Conservation (phyloP, 352 stramenopile species). For the Detonula confervacea region DNA sequence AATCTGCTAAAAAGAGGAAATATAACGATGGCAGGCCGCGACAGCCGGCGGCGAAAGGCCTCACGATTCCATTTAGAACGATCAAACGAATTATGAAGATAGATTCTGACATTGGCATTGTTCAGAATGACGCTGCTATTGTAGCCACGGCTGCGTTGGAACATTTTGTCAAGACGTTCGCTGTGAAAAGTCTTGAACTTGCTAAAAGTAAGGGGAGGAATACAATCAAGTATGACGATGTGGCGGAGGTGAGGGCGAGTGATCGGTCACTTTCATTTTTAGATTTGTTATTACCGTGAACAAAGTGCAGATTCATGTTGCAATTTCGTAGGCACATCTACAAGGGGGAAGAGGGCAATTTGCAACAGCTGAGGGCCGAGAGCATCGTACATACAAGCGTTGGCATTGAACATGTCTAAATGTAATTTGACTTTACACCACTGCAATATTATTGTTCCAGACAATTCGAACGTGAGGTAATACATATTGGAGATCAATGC, state of each 20-base stretch:
- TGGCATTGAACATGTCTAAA: no score
- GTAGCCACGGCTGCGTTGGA: slow-evolving; percentile 77
- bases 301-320: background rate
- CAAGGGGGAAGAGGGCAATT: no score
- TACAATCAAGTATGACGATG: slow-evolving; percentile 87
- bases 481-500: no score
- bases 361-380: no score
- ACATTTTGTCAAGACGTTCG: slow-evolving; percentile 81
- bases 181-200: slow-evolving; percentile 70
- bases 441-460: no score
- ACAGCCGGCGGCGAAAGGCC: slow-evolving; percentile 62
- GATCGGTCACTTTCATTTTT: slow-evolving; percentile 77
- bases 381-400: no score
- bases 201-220: slow-evolving; percentile 72
- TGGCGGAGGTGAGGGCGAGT: slow-evolving; percentile 80
- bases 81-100: slow-evolving; percentile 86
- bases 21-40: slow-evolving; percentile 37
- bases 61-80: slow-evolving; percentile 80
- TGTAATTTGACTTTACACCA: no score
- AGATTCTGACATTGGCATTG: slow-evolving; percentile 81
- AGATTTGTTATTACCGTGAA: slow-evolving; percentile 77
- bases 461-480: no score
- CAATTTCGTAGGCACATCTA: no score
- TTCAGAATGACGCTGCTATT: slow-evolving; percentile 86
- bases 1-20: slow-evolving; percentile 28